Evolutionary conservation across 2,329 filamentous ascomycete genomes (phyloP), one percentile per base, ranked within the genome.

Genomic region (Diaporthe humulicola): DNA sequence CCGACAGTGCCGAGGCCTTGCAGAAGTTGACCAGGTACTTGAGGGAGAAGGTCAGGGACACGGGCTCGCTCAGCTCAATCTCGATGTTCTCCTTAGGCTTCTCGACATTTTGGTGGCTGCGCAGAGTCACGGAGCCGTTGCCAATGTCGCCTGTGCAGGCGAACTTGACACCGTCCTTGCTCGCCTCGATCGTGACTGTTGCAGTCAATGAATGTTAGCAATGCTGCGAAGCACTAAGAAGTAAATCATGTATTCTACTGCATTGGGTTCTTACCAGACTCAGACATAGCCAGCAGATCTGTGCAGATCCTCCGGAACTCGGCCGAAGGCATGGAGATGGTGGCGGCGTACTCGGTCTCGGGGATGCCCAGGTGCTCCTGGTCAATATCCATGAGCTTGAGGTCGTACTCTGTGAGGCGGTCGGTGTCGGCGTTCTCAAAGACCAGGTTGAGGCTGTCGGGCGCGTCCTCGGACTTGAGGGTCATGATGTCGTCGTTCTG

Each of bases 11-110:
- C 77, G 95, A 94, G 45, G 97, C 97, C 89, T 99, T 99, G 94
- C 97, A 98, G 89, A 99, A 99, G 91, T 98, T 98, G 90, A 98
- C 95, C 4, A 99, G 93, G 87, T 99, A 99, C 88, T 99, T 99
- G 81, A 99, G 93, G 45, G 97, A 98, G 88, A 99, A 99, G 67
- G 96, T 98, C 77, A 99, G 91, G 48, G 94, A 90, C 76, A 99
- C 97, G 70, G 97, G 95, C 88, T 99, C 97, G 52, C 92, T 93
- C 76, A 99, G 92, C 82, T 95, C 92, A 84, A 99, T 98, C 78
- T 95, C 91, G 80, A 98, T 94, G 82, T 96, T 94, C 82, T 93
- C 88, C 14, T 94, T 91, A 64, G 95, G 93, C 88, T 98, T 98
- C 54, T 98, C 96, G 78, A 98, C 90, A 83, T 95, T 94, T 81